Conservation (phyloP, 352 stramenopile genomes). For the Phytophthora pisi region DNA sequence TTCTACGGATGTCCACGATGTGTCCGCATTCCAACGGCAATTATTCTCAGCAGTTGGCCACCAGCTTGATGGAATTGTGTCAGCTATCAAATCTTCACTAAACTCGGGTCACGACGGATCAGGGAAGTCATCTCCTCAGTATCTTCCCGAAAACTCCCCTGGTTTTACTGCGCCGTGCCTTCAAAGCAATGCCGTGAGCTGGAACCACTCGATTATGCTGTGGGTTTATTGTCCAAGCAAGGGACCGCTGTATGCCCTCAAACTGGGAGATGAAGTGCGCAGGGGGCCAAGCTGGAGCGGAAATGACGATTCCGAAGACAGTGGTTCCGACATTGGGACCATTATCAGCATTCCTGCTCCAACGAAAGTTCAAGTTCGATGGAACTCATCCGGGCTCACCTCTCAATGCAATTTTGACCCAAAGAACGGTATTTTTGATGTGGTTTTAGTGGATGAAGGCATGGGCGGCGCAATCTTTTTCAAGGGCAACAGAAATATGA, state of each 20-base stretch:
- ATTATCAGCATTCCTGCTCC: slow-evolving; percentile 52
- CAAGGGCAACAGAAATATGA: slow-evolving; percentile 71
- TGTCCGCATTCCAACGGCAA: slow-evolving; percentile 66
- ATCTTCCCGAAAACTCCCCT: slow-evolving; percentile 46
- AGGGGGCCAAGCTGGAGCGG: slow-evolving; percentile 58
- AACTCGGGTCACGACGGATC: slow-evolving; percentile 3
- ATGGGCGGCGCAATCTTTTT: slow-evolving; percentile 70
- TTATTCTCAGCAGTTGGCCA: slow-evolving; percentile 70
- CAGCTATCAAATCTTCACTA: slow-evolving; percentile 22
- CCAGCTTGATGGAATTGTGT: slow-evolving; percentile 62
- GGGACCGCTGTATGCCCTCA: slow-evolving; percentile 56
- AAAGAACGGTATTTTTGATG: slow-evolving; percentile 51
- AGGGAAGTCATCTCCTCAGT: slow-evolving; percentile 25
- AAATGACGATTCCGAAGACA: slow-evolving; percentile 21
- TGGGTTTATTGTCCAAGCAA: slow-evolving; percentile 67
- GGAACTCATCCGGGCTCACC: slow-evolving; percentile 37
- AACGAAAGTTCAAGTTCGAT: slow-evolving; percentile 60
- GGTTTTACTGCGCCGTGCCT: slow-evolving; percentile 47
- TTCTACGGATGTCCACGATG: slow-evolving; percentile 35
- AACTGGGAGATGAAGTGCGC: slow-evolving; percentile 70
- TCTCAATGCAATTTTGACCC: slow-evolving; percentile 61
- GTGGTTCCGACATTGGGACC: slow-evolving; percentile 37
- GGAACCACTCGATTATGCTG: slow-evolving; percentile 82
- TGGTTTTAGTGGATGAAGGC: slow-evolving; percentile 59
- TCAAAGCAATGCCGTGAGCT: slow-evolving; percentile 42